Evolutionary conservation across 2,329 filamentous ascomycete species (phyloP), one percentile per base, ranked within the genome.

Genomic region (Fusarium transvaalense): DNA sequence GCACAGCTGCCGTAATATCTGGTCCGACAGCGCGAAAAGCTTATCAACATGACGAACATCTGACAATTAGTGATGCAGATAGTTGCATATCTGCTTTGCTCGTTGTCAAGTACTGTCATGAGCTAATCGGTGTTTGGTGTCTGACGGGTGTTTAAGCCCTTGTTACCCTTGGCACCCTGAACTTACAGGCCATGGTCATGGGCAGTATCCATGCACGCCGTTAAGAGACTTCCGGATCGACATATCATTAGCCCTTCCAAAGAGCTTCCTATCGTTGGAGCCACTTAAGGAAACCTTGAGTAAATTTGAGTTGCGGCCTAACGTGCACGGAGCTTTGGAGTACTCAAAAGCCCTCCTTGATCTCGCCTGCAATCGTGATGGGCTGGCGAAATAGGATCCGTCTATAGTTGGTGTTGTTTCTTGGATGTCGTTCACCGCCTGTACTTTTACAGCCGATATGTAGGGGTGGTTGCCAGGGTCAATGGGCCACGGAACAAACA

Each of bases 381-480:
- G 69, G 68, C 68, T 58, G 68, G 66, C 69, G 52, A 68, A 58
- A 68, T 50, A 59, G 37, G 45, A 39, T 47, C 53, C 57, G 53
- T 46, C 56, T 45, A 41, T 39, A 51, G 55, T 34, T 57, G 52
- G 54, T 56, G 48, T 69, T 74, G 66, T 60, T 65, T 74, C 29
- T 50, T 47, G 31, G 25, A 34, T 67, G 61, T 55, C 62, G 51
- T 66, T 74, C 72, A 74, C 72, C 72, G 72, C 72, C 64, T 71
- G 58, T 53, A 52, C 47, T 43, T 31, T 47, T 48, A 46, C 56
- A 63, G 56, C 52, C 52, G 48, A 68, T 60, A 59, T 55, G 53
- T 60, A 60, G 62, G 64, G 63, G 62, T 58, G 61, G 59, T 43
- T 68, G 57, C 69, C 58, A 60, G 68, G 69, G 43, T 66, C 61